Percentiles rank a stretch among this genome's conserved stretches.
Conservation (phyloP, 345 rosid genomes). For the Bruguiera gymnorhiza region DNA sequence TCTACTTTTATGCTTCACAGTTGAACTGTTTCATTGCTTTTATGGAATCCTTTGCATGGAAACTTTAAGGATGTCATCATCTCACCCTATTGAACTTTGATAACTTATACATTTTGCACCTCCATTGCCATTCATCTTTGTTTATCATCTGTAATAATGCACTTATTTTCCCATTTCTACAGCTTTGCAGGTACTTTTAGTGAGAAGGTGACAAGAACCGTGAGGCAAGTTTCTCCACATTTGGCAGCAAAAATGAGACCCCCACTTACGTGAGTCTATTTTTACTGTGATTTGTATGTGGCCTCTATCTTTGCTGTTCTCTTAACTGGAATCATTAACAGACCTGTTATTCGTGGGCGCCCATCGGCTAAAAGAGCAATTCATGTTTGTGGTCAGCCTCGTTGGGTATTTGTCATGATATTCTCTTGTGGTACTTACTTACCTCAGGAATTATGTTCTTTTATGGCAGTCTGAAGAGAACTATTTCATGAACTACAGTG, state of each 20-base stretch:
- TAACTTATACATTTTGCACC: too few species aligned
- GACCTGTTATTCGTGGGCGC: constrained; percentile 97
- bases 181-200: constrained; percentile 96
- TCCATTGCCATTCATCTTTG: too few species aligned
- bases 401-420: constrained; percentile 82
- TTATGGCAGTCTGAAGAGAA: not conserved
- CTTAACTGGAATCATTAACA: constrained; percentile 32
- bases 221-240: constrained; percentile 88
- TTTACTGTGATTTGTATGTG: constrained; percentile 1
- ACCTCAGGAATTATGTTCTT: not conserved
- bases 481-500: too few species aligned
- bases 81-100: too few species aligned
- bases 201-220: constrained; percentile 83
- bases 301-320: constrained; percentile 12
- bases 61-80: too few species aligned
- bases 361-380: constrained; percentile 81
- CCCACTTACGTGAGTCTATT: constrained; percentile 63
- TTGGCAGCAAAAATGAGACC: constrained; percentile 97
- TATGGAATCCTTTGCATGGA: not conserved
- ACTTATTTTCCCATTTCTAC: constrained; percentile 16
- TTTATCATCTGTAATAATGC: too few species aligned
- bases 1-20: not conserved
- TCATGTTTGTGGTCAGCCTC: constrained; percentile 82
- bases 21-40: not conserved
- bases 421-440: constrained; percentile 59